Evolutionary conservation across 495 filamentous ascomycete genomes (phyloP), one percentile per base, ranked within the genome.

Genomic region (Neurospora pannonica): DNA sequence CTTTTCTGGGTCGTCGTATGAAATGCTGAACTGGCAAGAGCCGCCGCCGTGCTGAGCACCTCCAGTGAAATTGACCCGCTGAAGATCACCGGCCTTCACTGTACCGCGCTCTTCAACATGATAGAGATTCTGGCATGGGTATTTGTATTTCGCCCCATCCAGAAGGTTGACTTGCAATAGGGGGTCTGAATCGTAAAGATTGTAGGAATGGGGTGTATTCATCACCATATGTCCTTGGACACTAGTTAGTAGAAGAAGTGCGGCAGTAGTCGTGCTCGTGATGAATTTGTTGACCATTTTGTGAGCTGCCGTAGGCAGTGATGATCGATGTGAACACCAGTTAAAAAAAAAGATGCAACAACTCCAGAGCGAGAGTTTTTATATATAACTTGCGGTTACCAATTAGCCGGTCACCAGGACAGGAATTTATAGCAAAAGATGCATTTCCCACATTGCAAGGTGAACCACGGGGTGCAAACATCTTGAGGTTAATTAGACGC

Each of bases 11-110:
- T 80, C 78, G 75, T 94, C 92, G 76, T 92, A 92, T 13, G 92
- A 92, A 77, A 95, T 84, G 60, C 87, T 85, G 77, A 96, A 86
- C 80, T 95, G 93, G 81, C 93, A 95, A 4, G 92, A 94, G 3
- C 93, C 93, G 42, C 93, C 92, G 69, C 88, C 89, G 77, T 96
- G 93, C 40, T 88, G 87, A 1, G 92, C 92, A 34, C 79, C 79
- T 3, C 88, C 88, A 0, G 79, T 81, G 78, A 90, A 88, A 19
- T 79, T 76, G 7, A 91, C 83, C 0, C 75, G 71, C 39, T 88
- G 85, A 0, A 80, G 73, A 17, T 79, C 81, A 3, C 89, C 89
- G 17, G 88, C 81, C 5, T 81, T 74, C 79, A 87, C 81, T 0
- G 74, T 42, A 6, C 17, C 19, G 8, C 6, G 13, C 19, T 42